phyloP scores from a whole-genome alignment of 306 rosid genomes.

The Gastrolobium bilobum region DNA sequence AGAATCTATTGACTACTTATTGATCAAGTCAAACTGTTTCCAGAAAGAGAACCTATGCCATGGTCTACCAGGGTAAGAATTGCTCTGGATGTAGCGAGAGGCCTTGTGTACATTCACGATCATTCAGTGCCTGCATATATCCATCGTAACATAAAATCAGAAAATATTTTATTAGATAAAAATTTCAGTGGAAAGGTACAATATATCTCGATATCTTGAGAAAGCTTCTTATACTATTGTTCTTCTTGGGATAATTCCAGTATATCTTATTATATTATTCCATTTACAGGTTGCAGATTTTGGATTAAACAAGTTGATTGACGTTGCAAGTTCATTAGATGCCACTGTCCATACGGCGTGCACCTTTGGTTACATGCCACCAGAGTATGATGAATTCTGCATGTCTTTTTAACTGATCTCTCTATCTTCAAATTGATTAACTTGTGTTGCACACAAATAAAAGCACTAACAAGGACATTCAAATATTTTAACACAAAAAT shows the following conservation, averaged over 20 bases:
- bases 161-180: conserved; percentile 74
- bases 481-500: background rate
- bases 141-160: conserved; percentile 84
- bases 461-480: background rate
- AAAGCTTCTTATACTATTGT: background rate
- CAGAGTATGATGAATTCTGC: conserved; percentile 71
- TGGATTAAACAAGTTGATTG: conserved; percentile 85
- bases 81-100: conserved; percentile 85
- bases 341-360: conserved; percentile 74
- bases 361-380: conserved; percentile 98
- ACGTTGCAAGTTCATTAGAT: conserved; percentile 71
- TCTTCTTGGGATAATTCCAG: background rate
- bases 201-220: conserved; percentile 8
- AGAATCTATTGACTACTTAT: background rate
- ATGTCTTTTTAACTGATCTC: background rate
- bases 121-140: conserved; percentile 79
- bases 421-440: background rate
- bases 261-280: background rate
- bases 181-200: conserved; percentile 75
- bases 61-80: conserved; percentile 80
- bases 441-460: background rate
- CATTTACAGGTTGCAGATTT: conserved; percentile 86
- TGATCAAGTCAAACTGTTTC: conserved; percentile 15
- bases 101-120: conserved; percentile 87
- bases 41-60: conserved; percentile 69